Evolutionary conservation across 768 basidiomycete genomes (phyloP), one percentile per base, ranked within the genome.

Genomic region (Kwoniella sp.): DNA sequence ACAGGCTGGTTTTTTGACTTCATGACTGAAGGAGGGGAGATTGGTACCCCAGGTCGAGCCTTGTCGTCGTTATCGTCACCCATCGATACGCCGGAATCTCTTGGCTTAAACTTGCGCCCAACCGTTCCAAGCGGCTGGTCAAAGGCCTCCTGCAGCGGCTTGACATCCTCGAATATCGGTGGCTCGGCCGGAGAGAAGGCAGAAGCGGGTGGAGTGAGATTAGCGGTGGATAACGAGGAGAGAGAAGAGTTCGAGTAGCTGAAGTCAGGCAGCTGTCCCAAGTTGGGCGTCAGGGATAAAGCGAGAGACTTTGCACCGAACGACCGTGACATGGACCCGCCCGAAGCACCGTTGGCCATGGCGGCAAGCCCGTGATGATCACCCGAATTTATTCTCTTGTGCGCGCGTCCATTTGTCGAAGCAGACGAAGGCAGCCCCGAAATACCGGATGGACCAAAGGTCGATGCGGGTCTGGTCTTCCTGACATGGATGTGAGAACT

Each of bases 101-200:
- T 46, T 2, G 68, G 68, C 37, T 70, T 71, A 59, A 71, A 73
- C 46, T 69, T 71, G 17, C 67, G 46, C 3, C 50, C 54, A 15
- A 73, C 61, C 0, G 63, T 62, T 4, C 49, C 50, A 12, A 25
- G 33, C 9, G 58, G 41, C 49, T 55, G 50, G 28, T 69, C 69
- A 43, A 71, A 71, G 0, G 61, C 70, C 31, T 70, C 69, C 28
- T 68, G 64, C 10, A 71, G 53, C 19, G 72, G 72, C 44, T 70
- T 71, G 39, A 71, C 67, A 40, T 71, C 67, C 32, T 70, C 72
- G 42, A 73, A 73, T 19, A 70, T 60, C 8, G 66, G 72, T 31
- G 67, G 65, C 53, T 63, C 65, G 29, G 59, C 57, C 22, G 69
- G 65, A 17, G 60, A 67, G 38, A 70, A 65, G 5, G 61, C 53